phyloP scores from a whole-genome alignment of 2,329 filamentous ascomycete species.

The Neurospora sp. region DNA sequence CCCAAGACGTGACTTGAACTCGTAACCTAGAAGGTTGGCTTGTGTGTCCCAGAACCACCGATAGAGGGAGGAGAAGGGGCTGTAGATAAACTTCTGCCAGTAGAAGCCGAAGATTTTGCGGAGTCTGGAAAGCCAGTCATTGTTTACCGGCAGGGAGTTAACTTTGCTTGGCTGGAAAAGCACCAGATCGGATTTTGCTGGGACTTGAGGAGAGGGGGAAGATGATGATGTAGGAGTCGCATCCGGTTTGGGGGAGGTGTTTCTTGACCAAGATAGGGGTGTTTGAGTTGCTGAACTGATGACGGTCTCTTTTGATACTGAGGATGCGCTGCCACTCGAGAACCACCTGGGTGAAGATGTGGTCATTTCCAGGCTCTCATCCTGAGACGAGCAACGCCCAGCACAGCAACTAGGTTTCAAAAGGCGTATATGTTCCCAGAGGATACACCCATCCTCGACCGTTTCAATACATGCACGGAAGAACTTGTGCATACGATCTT shows the following conservation, averaged over 20 bases:
- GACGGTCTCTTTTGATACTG: background rate
- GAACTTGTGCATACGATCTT: background rate
- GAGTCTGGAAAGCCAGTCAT: background rate
- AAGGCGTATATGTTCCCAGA: background rate
- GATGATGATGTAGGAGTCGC: no score
- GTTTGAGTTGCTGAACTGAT: background rate
- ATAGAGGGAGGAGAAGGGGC: background rate
- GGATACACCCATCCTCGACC: background rate
- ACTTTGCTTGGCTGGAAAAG: background rate
- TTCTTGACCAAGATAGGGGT: background rate
- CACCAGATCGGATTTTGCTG: background rate
- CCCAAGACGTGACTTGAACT: background rate
- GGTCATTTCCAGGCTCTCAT: background rate
- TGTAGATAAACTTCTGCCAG: background rate
- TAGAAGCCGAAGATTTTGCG: background rate
- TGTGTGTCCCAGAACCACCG: background rate
- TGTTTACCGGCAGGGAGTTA: background rate
- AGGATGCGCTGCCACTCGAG: background rate
- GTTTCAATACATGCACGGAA: background rate
- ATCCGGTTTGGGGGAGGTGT: background rate
- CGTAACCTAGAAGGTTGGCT: background rate
- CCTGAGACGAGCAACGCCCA: background rate
- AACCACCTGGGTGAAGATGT: background rate
- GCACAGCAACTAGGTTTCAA: background rate
- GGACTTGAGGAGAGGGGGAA: background rate